Evolutionary conservation across 2,329 filamentous ascomycete species (phyloP).

Genomic region (Dothiorella sarmentorum): DNA sequence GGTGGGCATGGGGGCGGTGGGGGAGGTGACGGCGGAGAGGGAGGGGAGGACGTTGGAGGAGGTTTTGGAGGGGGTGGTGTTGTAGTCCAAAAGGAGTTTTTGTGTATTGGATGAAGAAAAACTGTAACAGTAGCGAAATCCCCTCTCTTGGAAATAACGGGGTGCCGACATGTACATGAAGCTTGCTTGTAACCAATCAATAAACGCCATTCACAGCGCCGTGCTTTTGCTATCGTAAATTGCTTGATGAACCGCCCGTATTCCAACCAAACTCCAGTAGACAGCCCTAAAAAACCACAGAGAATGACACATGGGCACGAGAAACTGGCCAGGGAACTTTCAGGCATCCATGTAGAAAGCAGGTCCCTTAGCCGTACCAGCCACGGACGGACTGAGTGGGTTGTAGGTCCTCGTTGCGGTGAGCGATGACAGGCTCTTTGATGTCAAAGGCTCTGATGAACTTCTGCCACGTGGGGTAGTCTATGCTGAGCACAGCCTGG

Average conservation of each 20-base stretch:
- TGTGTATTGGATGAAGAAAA: no score
- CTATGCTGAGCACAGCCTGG: slow-evolving; percentile 84
- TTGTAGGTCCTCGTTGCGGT: slow-evolving; percentile 63
- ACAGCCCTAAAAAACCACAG: neutral
- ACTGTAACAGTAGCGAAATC: neutral
- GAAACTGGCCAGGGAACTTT: neutral
- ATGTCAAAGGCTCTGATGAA: slow-evolving; percentile 75
- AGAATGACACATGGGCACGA: neutral
- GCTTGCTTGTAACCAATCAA: neutral
- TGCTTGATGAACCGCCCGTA: neutral
- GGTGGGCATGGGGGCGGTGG: slow-evolving; percentile 16
- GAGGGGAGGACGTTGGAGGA: slow-evolving; percentile 15
- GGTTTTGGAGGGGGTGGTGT: neutral
- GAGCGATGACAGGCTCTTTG: slow-evolving; percentile 76
- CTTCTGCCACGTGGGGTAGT: slow-evolving; percentile 78
- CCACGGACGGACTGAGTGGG: slow-evolving; percentile 53
- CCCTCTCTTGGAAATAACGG: neutral
- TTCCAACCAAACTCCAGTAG: neutral
- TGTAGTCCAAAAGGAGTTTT: no score
- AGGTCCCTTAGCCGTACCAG: slow-evolving; percentile 58
- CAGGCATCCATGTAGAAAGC: neutral
- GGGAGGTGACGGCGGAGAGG: slow-evolving; percentile 8
- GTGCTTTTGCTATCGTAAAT: neutral
- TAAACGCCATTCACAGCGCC: neutral
- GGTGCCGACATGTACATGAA: neutral